A percentile compares a stretch with the other conserved stretches of the same genome.
Conservation (phyloP, 139 green algal genomes). For the Coelastrella sp. region DNA sequence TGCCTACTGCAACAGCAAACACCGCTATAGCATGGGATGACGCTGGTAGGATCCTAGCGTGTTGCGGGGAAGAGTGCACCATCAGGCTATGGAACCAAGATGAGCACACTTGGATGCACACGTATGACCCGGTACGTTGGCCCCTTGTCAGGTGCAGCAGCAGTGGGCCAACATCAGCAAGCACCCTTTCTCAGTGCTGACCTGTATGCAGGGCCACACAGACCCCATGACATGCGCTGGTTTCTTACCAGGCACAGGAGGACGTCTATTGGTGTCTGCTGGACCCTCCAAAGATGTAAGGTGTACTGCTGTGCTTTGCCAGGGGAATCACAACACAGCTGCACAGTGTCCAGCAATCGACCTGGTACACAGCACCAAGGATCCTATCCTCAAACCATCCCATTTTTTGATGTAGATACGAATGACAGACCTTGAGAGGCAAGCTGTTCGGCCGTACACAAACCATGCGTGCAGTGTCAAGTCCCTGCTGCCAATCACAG, state of each 20-base stretch:
- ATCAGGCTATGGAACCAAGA: neutral
- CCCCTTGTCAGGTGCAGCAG: neutral
- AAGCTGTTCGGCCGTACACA: constrained; percentile 19
- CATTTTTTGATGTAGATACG: constrained; percentile 17
- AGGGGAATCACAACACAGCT: neutral
- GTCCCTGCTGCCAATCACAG: constrained; percentile 19
- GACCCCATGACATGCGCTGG: constrained; percentile 9
- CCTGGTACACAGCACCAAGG: too few relatives aligned
- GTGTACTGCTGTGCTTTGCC: neutral
- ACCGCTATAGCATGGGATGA: neutral
- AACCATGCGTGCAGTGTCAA: constrained; percentile 16
- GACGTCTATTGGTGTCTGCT: constrained; percentile 13
- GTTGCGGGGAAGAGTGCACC: neutral
- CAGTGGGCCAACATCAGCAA: neutral
- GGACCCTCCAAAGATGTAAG: constrained; percentile 34
- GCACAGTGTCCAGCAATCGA: too few relatives aligned
- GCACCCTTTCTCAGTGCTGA: too few relatives aligned
- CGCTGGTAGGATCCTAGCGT: neutral
- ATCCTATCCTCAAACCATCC: too few relatives aligned
- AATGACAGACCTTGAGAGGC: constrained; percentile 4
- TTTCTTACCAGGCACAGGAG: constrained; percentile 9
- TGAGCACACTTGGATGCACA: neutral
- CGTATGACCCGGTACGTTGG: neutral
- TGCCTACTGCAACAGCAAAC: neutral
- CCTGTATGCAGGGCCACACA: constrained; percentile 21